Evolutionary conservation across 495 filamentous ascomycete genomes (phyloP).

Genomic region (Xanthoparmelia taractica): DNA sequence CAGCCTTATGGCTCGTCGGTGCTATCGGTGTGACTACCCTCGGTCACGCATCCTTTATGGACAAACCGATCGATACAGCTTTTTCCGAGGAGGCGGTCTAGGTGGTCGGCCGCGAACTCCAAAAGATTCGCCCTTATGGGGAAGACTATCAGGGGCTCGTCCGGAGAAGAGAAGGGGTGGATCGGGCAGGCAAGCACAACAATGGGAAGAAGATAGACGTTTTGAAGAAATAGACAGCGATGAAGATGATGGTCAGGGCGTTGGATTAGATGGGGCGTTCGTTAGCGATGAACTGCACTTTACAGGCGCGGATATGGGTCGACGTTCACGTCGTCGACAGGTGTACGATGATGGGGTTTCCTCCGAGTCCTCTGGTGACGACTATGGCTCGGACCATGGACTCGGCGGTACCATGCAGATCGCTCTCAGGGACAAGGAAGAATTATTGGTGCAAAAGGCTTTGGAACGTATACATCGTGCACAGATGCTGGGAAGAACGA

Average conservation of each 20-base stretch:
- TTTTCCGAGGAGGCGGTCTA: slow-evolving; percentile 99
- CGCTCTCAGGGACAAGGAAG: slow-evolving; percentile 58
- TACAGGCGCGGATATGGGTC: slow-evolving; percentile 51
- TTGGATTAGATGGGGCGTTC: slow-evolving; percentile 46
- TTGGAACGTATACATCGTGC: slow-evolving; percentile 69
- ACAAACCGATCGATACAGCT: slow-evolving; percentile 99
- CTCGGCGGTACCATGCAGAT: slow-evolving; percentile 42
- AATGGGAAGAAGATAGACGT: slow-evolving; percentile 43
- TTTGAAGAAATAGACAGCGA: slow-evolving; percentile 70
- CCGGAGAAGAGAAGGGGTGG: slow-evolving; percentile 50
- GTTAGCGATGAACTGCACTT: slow-evolving; percentile 54
- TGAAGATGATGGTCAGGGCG: slow-evolving; percentile 53
- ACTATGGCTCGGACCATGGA: slow-evolving; percentile 47
- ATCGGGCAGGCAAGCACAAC: slow-evolving; percentile 48
- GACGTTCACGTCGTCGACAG: slow-evolving; percentile 37
- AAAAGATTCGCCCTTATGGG: slow-evolving; percentile 88
- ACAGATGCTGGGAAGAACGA: slow-evolving; percentile 60
- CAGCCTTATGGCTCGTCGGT: slow-evolving; percentile 89
- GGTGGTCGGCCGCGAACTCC: slow-evolving; percentile 99
- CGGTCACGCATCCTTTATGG: slow-evolving; percentile 92
- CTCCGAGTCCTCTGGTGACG: slow-evolving; percentile 43
- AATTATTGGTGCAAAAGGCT: slow-evolving; percentile 63
- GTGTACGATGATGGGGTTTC: slow-evolving; percentile 41
- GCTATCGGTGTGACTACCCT: slow-evolving; percentile 85
- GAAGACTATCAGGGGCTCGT: slow-evolving; percentile 92